Base-by-base conservation (phyloP, 306 rosid species). In the Datisca glomerata region DNA sequence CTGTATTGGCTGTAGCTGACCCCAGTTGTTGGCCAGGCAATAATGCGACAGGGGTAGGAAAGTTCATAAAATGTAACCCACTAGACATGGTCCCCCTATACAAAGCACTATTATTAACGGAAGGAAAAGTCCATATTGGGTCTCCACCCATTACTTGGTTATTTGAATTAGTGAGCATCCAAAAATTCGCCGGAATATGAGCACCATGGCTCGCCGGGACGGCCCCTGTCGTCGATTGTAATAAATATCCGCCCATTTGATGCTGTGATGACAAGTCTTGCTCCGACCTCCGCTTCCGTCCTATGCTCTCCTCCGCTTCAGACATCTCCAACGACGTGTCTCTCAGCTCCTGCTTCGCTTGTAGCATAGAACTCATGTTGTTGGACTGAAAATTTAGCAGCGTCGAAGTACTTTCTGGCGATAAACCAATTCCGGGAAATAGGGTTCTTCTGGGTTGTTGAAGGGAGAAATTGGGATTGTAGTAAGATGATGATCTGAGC, bases 11-110 rank as follows among this genome's bases (percentile, higher is more conserved):
- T 9, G 39, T 44, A 8, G 22, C 12, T 1, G 69, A 57, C 9
- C 53, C 75, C 23, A 67, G 31, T 65, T 86, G 93, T n/a, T 81
- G 91, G 44, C 86, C 56, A 0, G 96, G 94, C 39, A 86, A 27
- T 18, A 86, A 36, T 4, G 96, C 82, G 17, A 86, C 70, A 0
- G 91, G 86, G 0, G 86, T 60, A 0, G 94, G 94, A 7, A 81
- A 81, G 24, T 86, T 86, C 96, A 86, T 86, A 53, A 86, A 81
- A 75, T 86, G 96, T 35, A 86, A 78, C 4, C 94, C 96, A 21
- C 77, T 80, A 0, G 94, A 66, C 80, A 80, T 69, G 18, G 58
- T 32, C 8, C 94, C 80, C 32, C 96, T 63, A 32, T 86, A 86
- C 67, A 81, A 50, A 19, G 66, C 80, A 44, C 64, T 66, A 41